These are phyloP conservation scores for Stentor coeruleus DNA, from an alignment of 73 alveolate species.

Conservation along the genomic window DNA sequence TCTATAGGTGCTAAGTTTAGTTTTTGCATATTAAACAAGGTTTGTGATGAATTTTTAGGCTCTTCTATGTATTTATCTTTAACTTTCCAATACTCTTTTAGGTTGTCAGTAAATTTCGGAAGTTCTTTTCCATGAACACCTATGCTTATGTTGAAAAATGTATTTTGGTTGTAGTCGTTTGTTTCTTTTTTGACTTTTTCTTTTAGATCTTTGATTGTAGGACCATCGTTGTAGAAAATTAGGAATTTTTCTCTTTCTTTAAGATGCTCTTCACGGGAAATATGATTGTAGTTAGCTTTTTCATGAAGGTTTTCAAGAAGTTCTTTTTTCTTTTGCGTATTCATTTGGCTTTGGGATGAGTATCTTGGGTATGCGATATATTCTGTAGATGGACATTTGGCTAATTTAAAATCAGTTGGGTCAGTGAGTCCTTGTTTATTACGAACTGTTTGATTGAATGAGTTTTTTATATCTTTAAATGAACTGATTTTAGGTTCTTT, in stretches of 20 bases:
- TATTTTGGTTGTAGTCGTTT: neutral
- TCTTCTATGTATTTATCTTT: conserved; percentile 51
- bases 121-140: conserved; percentile 72
- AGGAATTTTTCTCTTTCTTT: neutral
- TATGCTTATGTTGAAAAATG: conserved; percentile 26
- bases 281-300: neutral
- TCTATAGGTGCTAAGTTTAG: neutral
- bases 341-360: neutral
- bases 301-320: conserved; percentile 1
- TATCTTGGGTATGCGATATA: neutral
- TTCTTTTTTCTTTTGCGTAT: neutral
- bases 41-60: conserved; percentile 29
- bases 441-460: neutral
- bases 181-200: neutral
- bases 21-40: neutral
- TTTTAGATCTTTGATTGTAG: neutral
- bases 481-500: neutral
- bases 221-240: neutral
- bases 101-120: conserved; percentile 57
- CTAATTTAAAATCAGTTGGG: neutral
- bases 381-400: neutral
- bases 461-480: neutral
- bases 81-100: conserved; percentile 61
- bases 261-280: neutral
- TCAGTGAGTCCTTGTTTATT: neutral